Evolutionary conservation across 1,284 basidiomycete genomes (phyloP).

Genomic region (Leccinum subspadiceum): DNA sequence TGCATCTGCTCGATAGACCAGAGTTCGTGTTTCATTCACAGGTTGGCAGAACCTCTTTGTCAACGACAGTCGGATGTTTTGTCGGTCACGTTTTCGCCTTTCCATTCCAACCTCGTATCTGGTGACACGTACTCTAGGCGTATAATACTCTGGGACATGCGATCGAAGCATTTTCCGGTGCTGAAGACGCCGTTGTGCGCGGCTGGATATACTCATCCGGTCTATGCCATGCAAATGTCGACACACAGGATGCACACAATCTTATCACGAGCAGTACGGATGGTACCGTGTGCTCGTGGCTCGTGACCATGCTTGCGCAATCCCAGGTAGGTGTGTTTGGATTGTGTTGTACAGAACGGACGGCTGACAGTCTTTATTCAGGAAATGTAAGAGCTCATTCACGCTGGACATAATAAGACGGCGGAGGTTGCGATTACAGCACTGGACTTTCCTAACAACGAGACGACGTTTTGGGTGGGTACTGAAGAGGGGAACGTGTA

Average conservation of each 20-base stretch:
- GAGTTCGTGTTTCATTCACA: constrained; percentile 98
- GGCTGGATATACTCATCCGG: constrained; percentile 95
- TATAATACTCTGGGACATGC: constrained; percentile 98
- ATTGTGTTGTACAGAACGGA: background rate
- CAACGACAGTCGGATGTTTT: constrained; percentile 88
- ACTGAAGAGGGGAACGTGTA: constrained; percentile 97
- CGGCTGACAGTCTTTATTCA: constrained; percentile 32
- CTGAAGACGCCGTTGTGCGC: constrained; percentile 95
- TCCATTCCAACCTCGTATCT: constrained; percentile 95
- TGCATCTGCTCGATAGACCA: constrained; percentile 90
- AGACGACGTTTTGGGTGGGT: constrained; percentile 88
- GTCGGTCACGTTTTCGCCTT: constrained; percentile 94
- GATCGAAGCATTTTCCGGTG: constrained; percentile 92
- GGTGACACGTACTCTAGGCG: constrained; percentile 99
- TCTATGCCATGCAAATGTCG: constrained; percentile 97
- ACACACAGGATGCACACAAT: constrained; percentile 97
- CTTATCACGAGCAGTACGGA: constrained; percentile 95
- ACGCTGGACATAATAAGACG: constrained; percentile 89
- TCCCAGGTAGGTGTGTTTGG: constrained; percentile 65
- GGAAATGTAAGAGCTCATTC: constrained; percentile 88
- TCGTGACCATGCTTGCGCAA: constrained; percentile 96
- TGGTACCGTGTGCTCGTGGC: constrained; percentile 95
- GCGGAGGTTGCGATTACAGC: constrained; percentile 93
- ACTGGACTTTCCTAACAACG: constrained; percentile 90
- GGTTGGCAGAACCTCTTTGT: constrained; percentile 43